These are phyloP conservation scores for sweet orange (Citrus sinensis) DNA, from an alignment of 345 rosid genomes.

Conservation along the genomic window DVS_A1.0 CM039169.1:27787001-27787500, in stretches of 20 bases:
- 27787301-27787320: neutral
- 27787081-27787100: neutral
- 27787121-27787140: neutral
- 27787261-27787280: neutral
- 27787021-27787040: neutral
- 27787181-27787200: neutral
- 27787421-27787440: neutral
- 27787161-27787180: neutral
- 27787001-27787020: neutral
- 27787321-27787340: neutral
- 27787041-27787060: neutral
- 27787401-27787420: neutral
- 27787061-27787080: neutral
- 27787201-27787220: neutral
- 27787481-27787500: constrained; percentile 33
- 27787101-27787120: neutral
- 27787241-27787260: neutral
- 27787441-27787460: constrained; percentile 1
- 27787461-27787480: constrained; percentile 16
- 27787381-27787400: neutral
- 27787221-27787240: neutral
- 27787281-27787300: neutral
- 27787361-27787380: neutral
- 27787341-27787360: neutral
- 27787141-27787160: neutral